phyloP scores from a whole-genome alignment of 257 asterid genomes.

The Ophiorrhiza pumila region DNA sequence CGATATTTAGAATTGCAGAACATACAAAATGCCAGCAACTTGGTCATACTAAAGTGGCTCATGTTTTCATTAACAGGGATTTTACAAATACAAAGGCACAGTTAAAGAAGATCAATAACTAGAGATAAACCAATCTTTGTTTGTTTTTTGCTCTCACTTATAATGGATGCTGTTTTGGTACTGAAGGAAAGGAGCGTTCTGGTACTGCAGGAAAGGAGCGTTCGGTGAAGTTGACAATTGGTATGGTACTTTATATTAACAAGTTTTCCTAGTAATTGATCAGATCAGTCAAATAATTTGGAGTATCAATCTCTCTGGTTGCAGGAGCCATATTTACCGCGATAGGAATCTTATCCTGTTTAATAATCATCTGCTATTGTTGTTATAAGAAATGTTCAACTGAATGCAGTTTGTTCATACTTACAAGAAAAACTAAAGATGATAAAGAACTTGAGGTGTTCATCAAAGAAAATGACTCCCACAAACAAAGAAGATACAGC shows the following conservation, averaged over 20 bases:
- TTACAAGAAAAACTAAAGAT: constrained; percentile 11
- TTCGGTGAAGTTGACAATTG: not conserved
- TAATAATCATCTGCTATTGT: not conserved
- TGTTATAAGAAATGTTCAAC: not conserved
- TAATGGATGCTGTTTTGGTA: no score
- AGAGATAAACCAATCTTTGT: not conserved
- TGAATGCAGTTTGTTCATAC: not conserved
- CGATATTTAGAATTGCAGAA: no score
- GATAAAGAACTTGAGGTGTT: constrained; percentile 5
- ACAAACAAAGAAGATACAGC: constrained; percentile 1
- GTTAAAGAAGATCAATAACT: not conserved
- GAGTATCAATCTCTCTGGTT: not conserved
- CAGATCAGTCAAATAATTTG: not conserved
- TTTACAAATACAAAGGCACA: not conserved
- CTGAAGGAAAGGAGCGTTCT: not conserved
- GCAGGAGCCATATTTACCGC: constrained; percentile 9
- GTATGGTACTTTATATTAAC: not conserved
- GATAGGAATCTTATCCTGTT: not conserved
- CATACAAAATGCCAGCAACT: no score
- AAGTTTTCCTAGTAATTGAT: no score
- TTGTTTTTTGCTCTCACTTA: not conserved
- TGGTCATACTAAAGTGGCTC: no score
- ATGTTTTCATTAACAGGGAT: no score
- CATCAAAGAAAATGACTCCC: not conserved
- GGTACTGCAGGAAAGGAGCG: not conserved